A percentile compares a stretch with the other conserved stretches of the same genome.
These are phyloP conservation scores for Fusarium drepaniforme DNA, from an alignment of 2,329 filamentous ascomycete species.

Conservation along the genomic window DNA sequence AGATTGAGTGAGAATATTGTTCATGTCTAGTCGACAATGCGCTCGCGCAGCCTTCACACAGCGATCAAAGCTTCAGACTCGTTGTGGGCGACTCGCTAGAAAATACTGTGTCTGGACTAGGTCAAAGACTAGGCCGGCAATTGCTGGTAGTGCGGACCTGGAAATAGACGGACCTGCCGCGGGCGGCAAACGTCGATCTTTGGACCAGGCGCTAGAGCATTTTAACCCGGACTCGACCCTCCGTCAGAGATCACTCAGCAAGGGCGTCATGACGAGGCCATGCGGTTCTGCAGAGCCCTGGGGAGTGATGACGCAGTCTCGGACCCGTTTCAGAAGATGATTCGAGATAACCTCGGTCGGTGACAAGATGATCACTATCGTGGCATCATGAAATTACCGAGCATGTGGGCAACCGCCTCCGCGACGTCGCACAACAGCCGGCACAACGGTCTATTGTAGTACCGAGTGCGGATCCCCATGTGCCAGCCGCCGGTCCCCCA, in stretches of 20 bases:
- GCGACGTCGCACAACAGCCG: constrained; percentile 31
- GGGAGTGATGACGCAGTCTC: not conserved
- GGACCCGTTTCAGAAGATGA: constrained; percentile 20
- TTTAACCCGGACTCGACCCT: constrained; percentile 35
- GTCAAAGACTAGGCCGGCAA: constrained; percentile 33
- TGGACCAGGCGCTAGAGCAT: constrained; percentile 37
- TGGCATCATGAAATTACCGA: constrained; percentile 22
- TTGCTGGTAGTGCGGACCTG: constrained; percentile 36
- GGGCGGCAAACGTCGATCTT: constrained; percentile 46
- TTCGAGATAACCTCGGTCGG: constrained; percentile 19
- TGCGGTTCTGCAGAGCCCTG: not conserved
- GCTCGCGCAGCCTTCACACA: not conserved
- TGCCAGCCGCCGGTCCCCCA: constrained; percentile 34
- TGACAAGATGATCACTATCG: constrained; percentile 17
- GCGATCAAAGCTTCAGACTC: not conserved
- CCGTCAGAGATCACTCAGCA: constrained; percentile 15
- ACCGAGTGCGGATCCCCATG: constrained; percentile 12
- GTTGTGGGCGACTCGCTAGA: constrained; percentile 11
- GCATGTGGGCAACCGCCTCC: constrained; percentile 12
- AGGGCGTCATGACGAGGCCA: not conserved
- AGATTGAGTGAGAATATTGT: not conserved
- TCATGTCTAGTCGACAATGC: not conserved
- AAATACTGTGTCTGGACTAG: constrained; percentile 30
- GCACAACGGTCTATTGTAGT: constrained; percentile 22
- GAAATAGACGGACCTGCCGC: constrained; percentile 41